A percentile compares a stretch with the other conserved stretches of the same genome.
Evolutionary conservation across 768 basidiomycete species (phyloP).

Genomic region (Trametes sanguinea): DNA sequence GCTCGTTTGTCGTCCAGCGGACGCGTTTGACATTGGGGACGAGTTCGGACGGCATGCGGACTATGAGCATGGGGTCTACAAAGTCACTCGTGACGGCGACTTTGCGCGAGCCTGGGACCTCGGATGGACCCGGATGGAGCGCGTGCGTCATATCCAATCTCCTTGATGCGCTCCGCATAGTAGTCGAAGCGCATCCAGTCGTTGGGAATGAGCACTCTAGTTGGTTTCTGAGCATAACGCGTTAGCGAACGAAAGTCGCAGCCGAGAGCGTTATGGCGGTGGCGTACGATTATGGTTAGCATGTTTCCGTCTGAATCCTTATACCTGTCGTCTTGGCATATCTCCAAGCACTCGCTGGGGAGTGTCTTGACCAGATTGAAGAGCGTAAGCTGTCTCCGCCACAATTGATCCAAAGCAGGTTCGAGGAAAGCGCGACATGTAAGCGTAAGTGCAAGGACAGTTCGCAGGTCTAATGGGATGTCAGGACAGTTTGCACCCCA

Average conservation of each 20-base stretch:
- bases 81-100: background rate
- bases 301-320: background rate
- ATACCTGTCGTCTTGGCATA: background rate
- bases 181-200: conserved; percentile 1
- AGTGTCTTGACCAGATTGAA: conserved; percentile 7
- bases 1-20: conserved; percentile 1
- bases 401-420: conserved; percentile 13
- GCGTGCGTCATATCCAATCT: conserved; percentile 13
- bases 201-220: background rate
- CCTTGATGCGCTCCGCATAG: conserved; percentile 11
- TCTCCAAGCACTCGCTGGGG: conserved; percentile 4
- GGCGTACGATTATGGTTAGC: background rate
- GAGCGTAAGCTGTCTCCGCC: conserved; percentile 13
- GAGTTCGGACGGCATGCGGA: conserved; percentile 5
- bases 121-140: background rate
- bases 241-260: too few species aligned
- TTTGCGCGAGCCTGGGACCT: background rate
- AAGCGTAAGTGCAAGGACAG: conserved; percentile 9
- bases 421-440: conserved; percentile 7
- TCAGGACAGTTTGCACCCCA: conserved; percentile 1
- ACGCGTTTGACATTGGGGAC: conserved; percentile 7
- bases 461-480: background rate
- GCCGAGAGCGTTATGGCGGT: too few species aligned
- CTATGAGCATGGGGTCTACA: background rate
- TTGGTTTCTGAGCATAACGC: background rate